A percentile compares a stretch with the other conserved stretches of the same genome.
Conservation (phyloP, 2,329 filamentous ascomycete species). For the Fusarium irregulare region DNA sequence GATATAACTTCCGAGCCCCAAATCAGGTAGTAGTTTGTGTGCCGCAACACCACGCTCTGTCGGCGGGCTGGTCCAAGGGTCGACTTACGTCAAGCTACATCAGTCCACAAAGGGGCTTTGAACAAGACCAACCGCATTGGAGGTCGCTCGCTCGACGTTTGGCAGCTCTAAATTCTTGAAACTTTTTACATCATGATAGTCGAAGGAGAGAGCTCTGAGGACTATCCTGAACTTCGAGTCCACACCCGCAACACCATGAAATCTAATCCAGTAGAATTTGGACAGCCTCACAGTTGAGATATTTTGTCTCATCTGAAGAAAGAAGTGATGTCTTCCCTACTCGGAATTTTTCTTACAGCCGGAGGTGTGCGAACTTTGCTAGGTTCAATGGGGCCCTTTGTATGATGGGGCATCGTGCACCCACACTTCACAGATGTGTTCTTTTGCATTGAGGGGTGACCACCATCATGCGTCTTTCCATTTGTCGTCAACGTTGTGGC, state of each 20-base stretch:
- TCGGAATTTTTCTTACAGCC: not conserved
- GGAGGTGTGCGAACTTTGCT: constrained; percentile 25
- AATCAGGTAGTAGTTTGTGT: constrained; percentile 43
- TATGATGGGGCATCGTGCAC: constrained; percentile 41
- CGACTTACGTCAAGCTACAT: constrained; percentile 48
- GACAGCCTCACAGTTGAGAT: not conserved
- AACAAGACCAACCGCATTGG: constrained; percentile 40
- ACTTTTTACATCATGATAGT: constrained; percentile 35
- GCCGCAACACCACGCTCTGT: constrained; percentile 42
- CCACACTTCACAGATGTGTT: constrained; percentile 38
- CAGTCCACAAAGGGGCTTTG: constrained; percentile 42
- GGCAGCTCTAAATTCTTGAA: constrained; percentile 11
- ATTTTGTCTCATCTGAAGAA: not conserved
- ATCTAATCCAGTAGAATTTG: not conserved
- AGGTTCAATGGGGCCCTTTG: constrained; percentile 41
- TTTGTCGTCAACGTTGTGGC: constrained; percentile 18
- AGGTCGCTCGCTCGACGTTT: constrained; percentile 31
- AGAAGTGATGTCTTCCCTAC: not conserved
- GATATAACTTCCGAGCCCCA: constrained; percentile 43
- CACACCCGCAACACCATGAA: not conserved
- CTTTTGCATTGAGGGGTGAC: constrained; percentile 41
- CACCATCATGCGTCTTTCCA: constrained; percentile 38
- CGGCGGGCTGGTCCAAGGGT: constrained; percentile 30
- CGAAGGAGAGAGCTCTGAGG: constrained; percentile 14
- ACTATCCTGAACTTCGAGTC: not conserved